Percentiles rank a stretch among this genome's conserved stretches.
These are phyloP conservation scores for Carnegiea gigantea DNA, from an alignment of 179 eudicot species.

Conservation along the genomic window DNA sequence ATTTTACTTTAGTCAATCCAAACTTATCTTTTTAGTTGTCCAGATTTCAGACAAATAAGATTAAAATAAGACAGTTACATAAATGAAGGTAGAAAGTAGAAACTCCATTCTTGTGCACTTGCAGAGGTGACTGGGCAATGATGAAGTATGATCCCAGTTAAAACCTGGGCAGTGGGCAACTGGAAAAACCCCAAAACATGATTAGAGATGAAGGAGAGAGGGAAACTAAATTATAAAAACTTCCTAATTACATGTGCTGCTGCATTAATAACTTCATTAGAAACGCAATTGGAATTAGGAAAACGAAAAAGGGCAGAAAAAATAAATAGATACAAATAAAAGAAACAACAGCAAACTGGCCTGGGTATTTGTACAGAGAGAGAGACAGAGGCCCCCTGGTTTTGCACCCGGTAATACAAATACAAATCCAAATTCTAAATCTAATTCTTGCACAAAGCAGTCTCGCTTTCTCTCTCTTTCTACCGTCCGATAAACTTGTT, in stretches of 20 bases:
- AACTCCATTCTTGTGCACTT: not conserved
- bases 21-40: too few species aligned
- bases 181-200: not conserved
- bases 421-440: conserved; percentile 11
- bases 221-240: not conserved
- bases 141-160: not conserved
- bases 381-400: not conserved
- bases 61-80: too few species aligned
- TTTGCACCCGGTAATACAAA: conserved; percentile 4
- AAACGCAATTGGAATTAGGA: not conserved
- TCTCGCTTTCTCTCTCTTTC: conserved; percentile 1
- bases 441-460: conserved; percentile 7
- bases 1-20: too few species aligned
- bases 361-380: not conserved
- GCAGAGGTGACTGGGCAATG: not conserved
- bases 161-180: not conserved
- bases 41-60: too few species aligned
- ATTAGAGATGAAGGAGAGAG: not conserved
- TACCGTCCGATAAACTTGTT: conserved; percentile 11
- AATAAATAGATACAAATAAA: not conserved
- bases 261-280: not conserved
- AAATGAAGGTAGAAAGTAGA: not conserved
- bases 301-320: not conserved
- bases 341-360: not conserved
- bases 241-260: not conserved